These are phyloP conservation scores for Penicillium paxilli DNA, from an alignment of 495 filamentous ascomycete genomes.

Conservation along the genomic window DNA sequence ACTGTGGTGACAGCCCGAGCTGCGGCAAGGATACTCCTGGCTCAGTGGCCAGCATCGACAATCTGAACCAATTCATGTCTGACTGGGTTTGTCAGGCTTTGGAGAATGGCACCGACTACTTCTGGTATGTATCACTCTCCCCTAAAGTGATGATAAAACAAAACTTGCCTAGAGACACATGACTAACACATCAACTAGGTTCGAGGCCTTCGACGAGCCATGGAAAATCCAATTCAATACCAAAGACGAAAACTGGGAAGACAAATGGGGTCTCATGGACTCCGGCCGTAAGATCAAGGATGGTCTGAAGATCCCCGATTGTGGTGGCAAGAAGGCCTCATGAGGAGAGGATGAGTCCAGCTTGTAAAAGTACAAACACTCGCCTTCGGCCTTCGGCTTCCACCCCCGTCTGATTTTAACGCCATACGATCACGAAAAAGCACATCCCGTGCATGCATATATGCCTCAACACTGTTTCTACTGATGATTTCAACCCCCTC, in stretches of 20 bases:
- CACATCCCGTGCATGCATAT: constrained; percentile 14
- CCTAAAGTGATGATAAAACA: too few relatives aligned
- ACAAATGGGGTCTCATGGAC: constrained; percentile 95
- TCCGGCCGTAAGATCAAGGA: constrained; percentile 80
- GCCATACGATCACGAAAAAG: constrained; percentile 28
- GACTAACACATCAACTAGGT: constrained; percentile 47
- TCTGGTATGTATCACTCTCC: constrained; percentile 87
- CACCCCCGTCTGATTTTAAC: constrained; percentile 2
- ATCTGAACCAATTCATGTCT: constrained; percentile 86
- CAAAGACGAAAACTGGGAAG: constrained; percentile 79
- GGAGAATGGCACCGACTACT: constrained; percentile 82
- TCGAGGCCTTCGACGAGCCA: constrained; percentile 92
- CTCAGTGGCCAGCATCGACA: constrained; percentile 72
- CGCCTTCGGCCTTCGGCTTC: not conserved
- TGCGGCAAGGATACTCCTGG: constrained; percentile 58
- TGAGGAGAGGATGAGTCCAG: constrained; percentile 7
- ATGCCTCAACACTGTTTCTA: not conserved
- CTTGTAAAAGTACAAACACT: not conserved
- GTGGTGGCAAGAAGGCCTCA: constrained; percentile 69
- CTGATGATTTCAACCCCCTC: not conserved
- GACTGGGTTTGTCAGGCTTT: constrained; percentile 83
- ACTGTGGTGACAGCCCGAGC: constrained; percentile 60
- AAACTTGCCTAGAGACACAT: too few relatives aligned
- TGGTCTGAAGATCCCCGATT: constrained; percentile 86
- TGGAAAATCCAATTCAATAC: constrained; percentile 83